Evolutionary conservation across 1,139 yeast genomes (phyloP).

Genomic region (Candida glucosophila): DNA sequence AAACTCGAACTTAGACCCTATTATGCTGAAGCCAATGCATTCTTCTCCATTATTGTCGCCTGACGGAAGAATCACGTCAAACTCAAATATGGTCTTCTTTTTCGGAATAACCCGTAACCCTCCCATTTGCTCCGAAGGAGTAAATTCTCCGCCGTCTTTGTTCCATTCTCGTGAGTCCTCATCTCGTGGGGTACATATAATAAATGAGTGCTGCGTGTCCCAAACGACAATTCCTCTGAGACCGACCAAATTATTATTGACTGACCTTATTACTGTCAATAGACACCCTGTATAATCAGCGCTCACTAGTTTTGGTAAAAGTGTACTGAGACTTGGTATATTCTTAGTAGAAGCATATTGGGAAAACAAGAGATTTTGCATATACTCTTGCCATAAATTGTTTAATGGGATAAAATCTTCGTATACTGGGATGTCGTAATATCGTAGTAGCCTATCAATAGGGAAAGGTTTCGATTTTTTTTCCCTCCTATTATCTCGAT

Average conservation of each 20-base stretch:
- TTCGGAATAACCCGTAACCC: constrained; percentile 53
- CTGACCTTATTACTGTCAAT: constrained; percentile 50
- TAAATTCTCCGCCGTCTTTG: constrained; percentile 8
- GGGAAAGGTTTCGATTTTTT: constrained; percentile 14
- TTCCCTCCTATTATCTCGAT: constrained; percentile 11
- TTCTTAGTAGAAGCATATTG: constrained; percentile 12
- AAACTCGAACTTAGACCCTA: constrained; percentile 74
- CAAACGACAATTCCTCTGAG: constrained; percentile 71
- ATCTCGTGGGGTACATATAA: constrained; percentile 48
- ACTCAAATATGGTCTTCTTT: constrained; percentile 48
- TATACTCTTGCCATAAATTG: constrained; percentile 55
- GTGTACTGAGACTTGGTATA: constrained; percentile 19
- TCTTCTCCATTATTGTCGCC: constrained; percentile 13
- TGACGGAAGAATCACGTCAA: constrained; percentile 35
- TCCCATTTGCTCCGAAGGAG: constrained; percentile 36
- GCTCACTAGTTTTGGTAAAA: constrained; percentile 53
- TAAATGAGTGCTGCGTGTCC: constrained; percentile 76
- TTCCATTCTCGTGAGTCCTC: constrained; percentile 27
- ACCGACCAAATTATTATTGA: constrained; percentile 55
- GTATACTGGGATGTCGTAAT: constrained; percentile 38
- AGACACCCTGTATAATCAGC: constrained; percentile 83
- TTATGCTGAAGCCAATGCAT: constrained; percentile 49
- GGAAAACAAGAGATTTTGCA: constrained; percentile 41
- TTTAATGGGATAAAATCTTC: constrained; percentile 47
- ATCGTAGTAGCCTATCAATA: constrained; percentile 20